Base-by-base conservation (phyloP, 2,329 filamentous ascomycete species). In the Trichothecium roseum region DNA sequence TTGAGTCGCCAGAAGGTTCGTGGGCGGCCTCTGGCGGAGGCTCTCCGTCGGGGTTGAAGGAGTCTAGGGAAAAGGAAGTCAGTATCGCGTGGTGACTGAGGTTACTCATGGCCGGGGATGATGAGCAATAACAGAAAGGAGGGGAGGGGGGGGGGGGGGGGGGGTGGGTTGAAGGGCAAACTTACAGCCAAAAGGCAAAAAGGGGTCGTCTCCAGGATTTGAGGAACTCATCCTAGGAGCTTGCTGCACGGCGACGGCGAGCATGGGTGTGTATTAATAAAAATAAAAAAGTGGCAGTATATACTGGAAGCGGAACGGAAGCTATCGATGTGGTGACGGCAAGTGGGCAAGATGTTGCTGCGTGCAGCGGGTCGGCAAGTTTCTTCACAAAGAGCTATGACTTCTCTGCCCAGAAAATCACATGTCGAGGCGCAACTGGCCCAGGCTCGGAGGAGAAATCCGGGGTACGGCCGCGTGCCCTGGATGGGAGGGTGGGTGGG, bases 151-250 rank as follows among this genome's bases (percentile, higher is more conserved):
- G n/a, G n/a, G n/a, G n/a, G n/a, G n/a, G n/a, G n/a, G n/a, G n/a
- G n/a, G n/a, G n/a, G n/a, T 34, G 28, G 15, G 24, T 13, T 14
- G 27, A 31, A 27, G 9, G 18, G 34, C 24, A 3, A 53, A 70
- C 78, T 47, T 68, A 83, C 78, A 83, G 50, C 78, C 79, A 67
- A 83, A 83, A 27, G 74, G 72, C 51, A 72, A 60, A 44, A 70
- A 64, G 38, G 66, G 59, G 48, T 74, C 65, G 48, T 68, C 51
- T 40, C 55, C 52, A 54, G 67, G 65, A 59, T 68, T 69, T 59
- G 63, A 66, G 59, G 71, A 70, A 68, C 63, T 69, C 73, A 77
- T 78, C 54, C 61, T 72, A 54, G 63, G 65, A 64, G 57, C 47
- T 40, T 50, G 64, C 53, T 68, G 66, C 58, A 71, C 55, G 48